These are phyloP conservation scores for Phyllosticta citriasiana DNA, from an alignment of 2,329 filamentous ascomycete genomes.

Conservation along the genomic window DNA sequence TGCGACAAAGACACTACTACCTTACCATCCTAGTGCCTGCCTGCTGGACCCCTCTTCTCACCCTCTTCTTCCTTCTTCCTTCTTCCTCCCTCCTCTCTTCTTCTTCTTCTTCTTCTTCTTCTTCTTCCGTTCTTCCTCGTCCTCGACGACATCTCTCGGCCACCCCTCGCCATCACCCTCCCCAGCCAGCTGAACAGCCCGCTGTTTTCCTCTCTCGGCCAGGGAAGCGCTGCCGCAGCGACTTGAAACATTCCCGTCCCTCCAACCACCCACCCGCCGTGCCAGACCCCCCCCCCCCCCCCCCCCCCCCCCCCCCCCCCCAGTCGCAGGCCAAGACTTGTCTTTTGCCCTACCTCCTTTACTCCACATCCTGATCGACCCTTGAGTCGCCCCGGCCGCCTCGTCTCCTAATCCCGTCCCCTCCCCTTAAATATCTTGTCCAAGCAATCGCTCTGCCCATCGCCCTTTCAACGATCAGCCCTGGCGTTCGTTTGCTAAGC, in stretches of 20 bases:
- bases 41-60: neutral
- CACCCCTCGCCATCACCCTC: no score
- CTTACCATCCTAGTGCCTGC: neutral
- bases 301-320: no score
- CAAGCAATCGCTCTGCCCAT: neutral
- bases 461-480: slow-evolving; percentile 4
- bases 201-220: neutral
- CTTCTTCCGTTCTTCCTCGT: neutral
- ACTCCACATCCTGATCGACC: slow-evolving; percentile 4
- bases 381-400: neutral
- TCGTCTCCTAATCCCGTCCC: slow-evolving; percentile 1
- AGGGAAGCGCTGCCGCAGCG: neutral
- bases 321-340: neutral
- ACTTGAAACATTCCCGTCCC: neutral
- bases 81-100: neutral
- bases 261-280: neutral
- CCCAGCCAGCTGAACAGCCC: neutral
- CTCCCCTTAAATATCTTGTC: slow-evolving; percentile 2
- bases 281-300: no score
- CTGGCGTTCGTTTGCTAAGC: neutral
- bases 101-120: neutral
- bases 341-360: neutral
- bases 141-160: no score
- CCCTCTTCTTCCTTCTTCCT: neutral
- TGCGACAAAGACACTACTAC: neutral